Base-by-base conservation (phyloP, 177 flowering plant genomes). In the Vitis hybrid region DNA sequence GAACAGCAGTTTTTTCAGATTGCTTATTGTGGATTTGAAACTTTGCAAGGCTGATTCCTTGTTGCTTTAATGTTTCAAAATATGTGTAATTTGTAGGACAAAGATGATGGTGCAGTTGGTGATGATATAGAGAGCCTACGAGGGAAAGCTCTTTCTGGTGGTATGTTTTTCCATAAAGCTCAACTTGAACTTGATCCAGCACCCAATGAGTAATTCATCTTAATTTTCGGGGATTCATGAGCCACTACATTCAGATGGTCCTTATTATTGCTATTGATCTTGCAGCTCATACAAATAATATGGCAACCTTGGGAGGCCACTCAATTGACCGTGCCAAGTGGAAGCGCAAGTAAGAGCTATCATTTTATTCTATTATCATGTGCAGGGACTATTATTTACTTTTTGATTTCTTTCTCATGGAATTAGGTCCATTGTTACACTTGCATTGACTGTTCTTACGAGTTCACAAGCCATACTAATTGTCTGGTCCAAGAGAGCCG, bases 401-500 rank as follows among this genome's bases (percentile, higher is more conserved):
- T 22, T 71, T 31, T 64, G 66, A n/a, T 18, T n/a, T 1, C 57
- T 11, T 62, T 59, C n/a, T 62, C 19, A 11, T 48, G 76, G 39
- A 8, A 65, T 26, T 63, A 95, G 99, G 85, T 77, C 96, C 10
- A 18, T 82, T 64, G 99, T 93, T 22, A 90, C 96, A 2, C 70
- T 90, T 64, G 86, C 92, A 48, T 79, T 95, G 83, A 95, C 99
- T 57, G 12, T 94, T 68, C 94, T 94, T 49, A 94, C 98, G 20
- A 94, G 98, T 76, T 94, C 98, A 39, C 98, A 94, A 81, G 92
- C 97, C 20, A 93, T 94, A 74, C 86, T 94, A 14, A 95, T 95
- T 76, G 99, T 90, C 20, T 95, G 98, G 97, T 95, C 99, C 7
- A 95, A 93, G 83, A 83, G 97, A 82, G 98, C 98, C 67, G 99